These are phyloP conservation scores for Acacia crassicarpa DNA, from an alignment of 306 rosid species.

Conservation along the genomic window DNA sequence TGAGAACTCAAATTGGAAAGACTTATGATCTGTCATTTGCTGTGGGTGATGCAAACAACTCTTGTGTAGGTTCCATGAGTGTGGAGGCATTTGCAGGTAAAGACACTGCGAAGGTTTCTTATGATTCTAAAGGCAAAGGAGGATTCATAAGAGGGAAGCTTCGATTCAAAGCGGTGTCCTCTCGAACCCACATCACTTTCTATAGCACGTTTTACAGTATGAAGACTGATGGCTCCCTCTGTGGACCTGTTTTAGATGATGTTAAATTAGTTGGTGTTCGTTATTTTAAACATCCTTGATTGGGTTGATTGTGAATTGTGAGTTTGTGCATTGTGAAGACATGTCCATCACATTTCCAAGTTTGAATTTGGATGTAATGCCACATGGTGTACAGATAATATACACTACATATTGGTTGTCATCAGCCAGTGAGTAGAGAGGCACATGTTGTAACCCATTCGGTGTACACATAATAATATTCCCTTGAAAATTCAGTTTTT, in stretches of 20 bases:
- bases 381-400: not conserved
- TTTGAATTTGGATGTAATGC: not conserved
- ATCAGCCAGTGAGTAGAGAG: not conserved
- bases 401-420: not conserved
- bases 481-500: not conserved
- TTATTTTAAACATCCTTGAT: conserved; percentile 30
- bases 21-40: conserved; percentile 60
- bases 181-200: conserved; percentile 59
- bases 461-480: not conserved
- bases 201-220: conserved; percentile 63
- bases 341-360: not conserved
- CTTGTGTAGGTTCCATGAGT: conserved; percentile 60
- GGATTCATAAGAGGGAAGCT: conserved; percentile 54
- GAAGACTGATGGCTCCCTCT: conserved; percentile 67
- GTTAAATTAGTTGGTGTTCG: conserved; percentile 65
- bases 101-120: conserved; percentile 44
- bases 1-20: conserved; percentile 41
- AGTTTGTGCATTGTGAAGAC: not conserved
- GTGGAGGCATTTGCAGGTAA: conserved; percentile 73
- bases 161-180: conserved; percentile 49
- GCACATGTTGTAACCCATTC: not conserved
- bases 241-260: conserved; percentile 82
- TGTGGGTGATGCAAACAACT: conserved; percentile 69
- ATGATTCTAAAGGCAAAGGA: conserved; percentile 67
- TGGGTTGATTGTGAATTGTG: not conserved